A percentile compares a stretch with the other conserved stretches of the same genome.
Conservation (phyloP, 805 yeast genomes). For the Suhomyces sp. region DNA sequence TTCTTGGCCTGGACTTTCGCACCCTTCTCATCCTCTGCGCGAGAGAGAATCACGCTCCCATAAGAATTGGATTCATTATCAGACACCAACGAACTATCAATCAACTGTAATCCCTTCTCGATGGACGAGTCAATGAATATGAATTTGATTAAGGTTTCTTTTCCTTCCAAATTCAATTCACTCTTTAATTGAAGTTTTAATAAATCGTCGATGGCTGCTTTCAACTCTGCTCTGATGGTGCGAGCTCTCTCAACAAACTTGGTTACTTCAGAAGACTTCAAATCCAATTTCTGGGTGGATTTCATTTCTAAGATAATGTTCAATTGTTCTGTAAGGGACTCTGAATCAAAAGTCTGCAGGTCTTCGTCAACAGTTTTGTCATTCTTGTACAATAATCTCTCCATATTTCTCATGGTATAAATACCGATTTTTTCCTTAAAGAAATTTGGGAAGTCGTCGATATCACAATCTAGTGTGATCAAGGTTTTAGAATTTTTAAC, state of each 20-base stretch:
- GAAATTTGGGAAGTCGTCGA: slow-evolving; percentile 55
- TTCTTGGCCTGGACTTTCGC: background rate
- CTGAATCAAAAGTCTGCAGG: slow-evolving; percentile 20
- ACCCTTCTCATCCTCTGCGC: slow-evolving; percentile 3
- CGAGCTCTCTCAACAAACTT: slow-evolving; percentile 26
- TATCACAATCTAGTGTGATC: slow-evolving; percentile 69
- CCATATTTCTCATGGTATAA: slow-evolving; percentile 81
- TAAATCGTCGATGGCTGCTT: slow-evolving; percentile 45
- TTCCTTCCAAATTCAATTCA: slow-evolving; percentile 62
- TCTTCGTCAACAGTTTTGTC: slow-evolving; percentile 9
- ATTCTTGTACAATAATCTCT: slow-evolving; percentile 44
- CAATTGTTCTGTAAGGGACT: slow-evolving; percentile 31
- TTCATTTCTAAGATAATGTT: slow-evolving; percentile 32
- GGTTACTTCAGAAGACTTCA: slow-evolving; percentile 30
- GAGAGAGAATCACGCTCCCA: background rate
- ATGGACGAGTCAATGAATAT: slow-evolving; percentile 69
- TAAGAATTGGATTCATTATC: slow-evolving; percentile 9
- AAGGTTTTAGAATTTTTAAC: slow-evolving; percentile 66
- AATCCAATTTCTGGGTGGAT: slow-evolving; percentile 30
- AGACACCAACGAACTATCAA: slow-evolving; percentile 32
- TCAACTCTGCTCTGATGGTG: slow-evolving; percentile 28
- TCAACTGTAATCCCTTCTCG: slow-evolving; percentile 49
- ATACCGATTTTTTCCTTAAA: slow-evolving; percentile 72
- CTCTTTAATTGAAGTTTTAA: slow-evolving; percentile 54
- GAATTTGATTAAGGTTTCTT: slow-evolving; percentile 69